phyloP scores from a whole-genome alignment of 202 grass and related monocot genomes.

The Schoenoplectus triqueter region DNA sequence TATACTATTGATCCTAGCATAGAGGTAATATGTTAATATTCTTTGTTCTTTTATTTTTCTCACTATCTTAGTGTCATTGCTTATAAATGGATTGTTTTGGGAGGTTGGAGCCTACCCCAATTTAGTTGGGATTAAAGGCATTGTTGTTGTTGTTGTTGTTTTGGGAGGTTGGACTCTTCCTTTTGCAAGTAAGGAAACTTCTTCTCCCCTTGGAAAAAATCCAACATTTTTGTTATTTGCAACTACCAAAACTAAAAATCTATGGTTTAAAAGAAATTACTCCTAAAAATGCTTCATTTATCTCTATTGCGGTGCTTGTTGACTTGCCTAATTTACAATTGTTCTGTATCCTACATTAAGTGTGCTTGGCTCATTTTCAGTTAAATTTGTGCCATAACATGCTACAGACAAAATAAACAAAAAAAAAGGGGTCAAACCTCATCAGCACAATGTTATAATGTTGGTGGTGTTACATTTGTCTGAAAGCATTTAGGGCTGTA shows the following conservation, averaged over 20 bases:
- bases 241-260: constrained; percentile 7
- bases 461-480: background rate
- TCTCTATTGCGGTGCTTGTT: constrained; percentile 2
- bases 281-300: background rate
- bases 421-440: background rate
- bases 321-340: background rate
- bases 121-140: no score
- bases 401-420: background rate
- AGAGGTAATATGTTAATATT: constrained; percentile 56
- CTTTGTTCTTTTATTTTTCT: background rate
- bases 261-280: background rate
- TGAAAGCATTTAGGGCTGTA: background rate
- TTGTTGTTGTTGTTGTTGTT: background rate
- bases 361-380: background rate
- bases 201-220: background rate
- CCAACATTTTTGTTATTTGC: background rate
- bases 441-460: background rate
- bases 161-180: background rate
- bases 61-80: background rate
- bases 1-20: constrained; percentile 53
- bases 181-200: background rate
- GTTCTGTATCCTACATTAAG: constrained; percentile 4
- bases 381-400: background rate
- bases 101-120: background rate
- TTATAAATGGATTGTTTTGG: constrained; percentile 8